Base-by-base conservation (phyloP, 768 basidiomycete genomes). In the Gymnopilus dilepis region DNA sequence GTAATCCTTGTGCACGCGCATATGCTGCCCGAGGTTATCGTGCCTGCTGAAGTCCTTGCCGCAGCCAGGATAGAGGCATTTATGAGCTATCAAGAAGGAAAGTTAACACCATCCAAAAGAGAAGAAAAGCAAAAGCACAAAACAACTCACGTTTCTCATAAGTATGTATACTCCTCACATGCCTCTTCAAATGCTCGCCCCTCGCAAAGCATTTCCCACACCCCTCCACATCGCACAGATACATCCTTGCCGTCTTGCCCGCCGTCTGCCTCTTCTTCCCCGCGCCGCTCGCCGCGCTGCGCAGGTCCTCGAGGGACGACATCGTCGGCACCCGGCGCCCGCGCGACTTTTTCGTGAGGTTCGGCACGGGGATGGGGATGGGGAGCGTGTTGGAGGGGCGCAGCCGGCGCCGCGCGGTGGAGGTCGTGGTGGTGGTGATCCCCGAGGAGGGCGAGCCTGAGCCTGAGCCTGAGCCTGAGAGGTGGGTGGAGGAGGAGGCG, bases 151-250 rank as follows among this genome's bases (percentile, higher is more conserved):
- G 94, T 80, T 94, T 95, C 73, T 95, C 94, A 74, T 95, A 85
- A 22, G 94, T 95, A 76, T 96, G 94, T 56, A 96, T 94, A 69
- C 89, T 90, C 66, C 92, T 77, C 40, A 95, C 84, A 73, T 96
- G 94, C 64, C 95, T 80, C 81, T 95, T 95, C 64, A 97, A 77
- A 73, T 97, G 95, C 75, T 97, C 95, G 21, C 90, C 90, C 30
- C 95, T 82, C 34, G 89, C 88, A 74, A 97, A 96, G 67, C 88
- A 91, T 76, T 95, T 95, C 42, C 89, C 90, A 73, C 95, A 96
- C 5, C 88, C 93, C 15, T 84, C 83, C 26, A 95, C 92, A 60
- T 84, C 83, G 78, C 94, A 95, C 50, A 85, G 78, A 72, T 92
- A 92, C 66, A 85, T 80, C 61, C 86, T 48, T 37, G 73, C 70